Base-by-base conservation (phyloP, 306 rosid species). In the Adenanthera pavonina region DNA sequence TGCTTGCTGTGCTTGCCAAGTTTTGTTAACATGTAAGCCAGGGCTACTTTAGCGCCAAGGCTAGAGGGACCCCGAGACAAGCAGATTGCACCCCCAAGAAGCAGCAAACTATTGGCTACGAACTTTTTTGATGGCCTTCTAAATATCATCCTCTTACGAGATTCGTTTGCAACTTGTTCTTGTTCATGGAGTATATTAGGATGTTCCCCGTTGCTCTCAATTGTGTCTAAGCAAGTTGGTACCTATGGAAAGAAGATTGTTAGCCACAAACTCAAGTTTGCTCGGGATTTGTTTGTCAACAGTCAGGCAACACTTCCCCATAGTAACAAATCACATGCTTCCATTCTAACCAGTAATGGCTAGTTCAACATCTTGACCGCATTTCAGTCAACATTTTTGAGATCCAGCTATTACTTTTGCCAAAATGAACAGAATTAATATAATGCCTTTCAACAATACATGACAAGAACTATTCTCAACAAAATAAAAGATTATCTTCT, bases 21-120 rank as follows among this genome's bases (percentile, higher is more conserved):
- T 82, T 93, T 95, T 57, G 89, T 81, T 75, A 90, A 60, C 76
- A 95, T 76, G 87, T 82, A 95, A 10, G 92, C 97, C 86, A 91
- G 47, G 48, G 83, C 99, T 76, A 93, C 98, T 89, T 95, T 93
- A 48, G 94, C 98, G 33, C 97, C 94, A 30, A 95, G 92, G 83
- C 97, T 90, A 78, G 97, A 88, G 86, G 86, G 93, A 77, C 92
- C 93, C 20, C 96, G 89, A 59, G 96, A 87, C 49, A 95, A 77
- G 83, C 90, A 95, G 77, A 93, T 77, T 19, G 80, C 89, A 76
- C 98, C 99, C 54, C 98, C 98, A 0, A 93, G 66, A 61, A 95
- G 86, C 85, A 95, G 81, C 77, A 95, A 83, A 78, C 98, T 78
- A 62, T 88, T 93, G 51, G 94, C 91, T 56, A 95, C 38, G 60